These are phyloP conservation scores for Ceratocystis harringtonii DNA, from an alignment of 2,329 filamentous ascomycete species.

Conservation along the genomic window DNA sequence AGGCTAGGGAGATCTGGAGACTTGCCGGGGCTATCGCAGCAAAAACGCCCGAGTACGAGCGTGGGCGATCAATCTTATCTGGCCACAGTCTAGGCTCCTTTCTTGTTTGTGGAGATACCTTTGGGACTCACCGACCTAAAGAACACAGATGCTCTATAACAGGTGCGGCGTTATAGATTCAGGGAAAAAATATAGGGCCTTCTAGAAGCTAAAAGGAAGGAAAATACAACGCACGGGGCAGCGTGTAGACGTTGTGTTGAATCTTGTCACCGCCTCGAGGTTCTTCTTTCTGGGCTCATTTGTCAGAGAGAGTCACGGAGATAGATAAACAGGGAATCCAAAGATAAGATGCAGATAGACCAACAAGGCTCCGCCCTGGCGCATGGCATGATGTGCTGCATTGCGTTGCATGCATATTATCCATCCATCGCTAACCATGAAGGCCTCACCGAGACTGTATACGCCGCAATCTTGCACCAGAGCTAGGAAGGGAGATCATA, in stretches of 20 bases:
- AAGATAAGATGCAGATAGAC: neutral
- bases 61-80: too few relatives aligned
- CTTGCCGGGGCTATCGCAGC: neutral
- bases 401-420: neutral
- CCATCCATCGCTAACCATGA: neutral
- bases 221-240: constrained; percentile 10
- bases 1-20: neutral
- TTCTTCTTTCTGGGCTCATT: neutral
- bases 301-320: constrained; percentile 6
- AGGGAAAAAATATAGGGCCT: neutral
- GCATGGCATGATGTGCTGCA: neutral
- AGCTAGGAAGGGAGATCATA: neutral
- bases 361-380: neutral
- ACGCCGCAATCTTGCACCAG: neutral
- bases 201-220: constrained; percentile 6
- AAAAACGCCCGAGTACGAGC: too few relatives aligned
- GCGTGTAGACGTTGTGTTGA: neutral
- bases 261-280: neutral
- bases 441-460: neutral
- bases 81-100: neutral
- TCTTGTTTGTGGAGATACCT: neutral
- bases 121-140: neutral
- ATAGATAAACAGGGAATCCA: neutral
- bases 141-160: neutral
- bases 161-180: neutral